Percentiles rank a stretch among this genome's conserved stretches.
phyloP scores from a whole-genome alignment of 83 land plant genomes.

The Isoetes engelmannii region DNA sequence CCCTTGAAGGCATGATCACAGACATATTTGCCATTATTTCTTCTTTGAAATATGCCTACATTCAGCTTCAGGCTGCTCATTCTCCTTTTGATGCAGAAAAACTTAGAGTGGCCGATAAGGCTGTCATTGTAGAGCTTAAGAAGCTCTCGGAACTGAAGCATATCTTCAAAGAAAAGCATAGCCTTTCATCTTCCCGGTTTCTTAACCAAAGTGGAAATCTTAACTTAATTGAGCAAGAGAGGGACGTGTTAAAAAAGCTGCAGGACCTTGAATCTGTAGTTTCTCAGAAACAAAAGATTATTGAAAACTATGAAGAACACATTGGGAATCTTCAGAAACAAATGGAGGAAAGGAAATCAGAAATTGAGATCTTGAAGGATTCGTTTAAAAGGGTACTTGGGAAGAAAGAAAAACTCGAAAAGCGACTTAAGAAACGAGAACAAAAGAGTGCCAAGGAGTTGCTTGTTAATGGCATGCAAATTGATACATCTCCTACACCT shows the following conservation, averaged over 20 bases:
- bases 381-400: conserved; percentile 43
- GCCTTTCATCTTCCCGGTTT: neutral
- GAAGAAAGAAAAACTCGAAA: conserved; percentile 49
- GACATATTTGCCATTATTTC: conserved; percentile 59
- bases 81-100: conserved; percentile 77
- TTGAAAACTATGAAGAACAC: conserved; percentile 65
- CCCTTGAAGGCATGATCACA: conserved; percentile 53
- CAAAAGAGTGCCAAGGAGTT: neutral
- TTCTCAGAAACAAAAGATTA: conserved; percentile 55
- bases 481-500: conserved; percentile 32
- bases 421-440: conserved; percentile 34
- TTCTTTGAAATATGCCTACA: conserved; percentile 62
- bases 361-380: conserved; percentile 47
- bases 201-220: neutral
- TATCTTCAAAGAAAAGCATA: conserved; percentile 39
- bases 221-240: neutral
- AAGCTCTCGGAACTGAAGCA: conserved; percentile 74
- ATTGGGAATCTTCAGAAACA: conserved; percentile 63
- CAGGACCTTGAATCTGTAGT: conserved; percentile 11
- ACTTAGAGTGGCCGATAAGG: conserved; percentile 70
- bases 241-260: neutral
- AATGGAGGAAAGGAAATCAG: conserved; percentile 50
- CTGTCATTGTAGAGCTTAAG: conserved; percentile 65
- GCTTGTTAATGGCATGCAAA: neutral
- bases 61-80: conserved; percentile 72